Evolutionary conservation across 2,329 filamentous ascomycete species (phyloP), one percentile per base, ranked within the genome.

Genomic region (Talaromyces pinophilus): DNA sequence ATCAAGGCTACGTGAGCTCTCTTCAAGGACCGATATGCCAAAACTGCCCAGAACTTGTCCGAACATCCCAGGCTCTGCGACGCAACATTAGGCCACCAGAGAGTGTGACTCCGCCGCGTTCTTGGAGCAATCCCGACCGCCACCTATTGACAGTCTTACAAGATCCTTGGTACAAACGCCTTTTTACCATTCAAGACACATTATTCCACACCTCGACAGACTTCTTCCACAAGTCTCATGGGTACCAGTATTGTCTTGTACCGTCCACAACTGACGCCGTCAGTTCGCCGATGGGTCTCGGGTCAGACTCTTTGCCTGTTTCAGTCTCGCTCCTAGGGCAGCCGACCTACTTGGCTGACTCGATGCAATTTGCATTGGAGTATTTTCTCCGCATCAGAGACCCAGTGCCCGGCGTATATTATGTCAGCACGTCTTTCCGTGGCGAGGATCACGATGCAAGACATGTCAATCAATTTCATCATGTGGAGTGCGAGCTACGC

Each of bases 401-500:
- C 15, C 5, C 15, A 17, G 38, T 42, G 38, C 38, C 38, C 13
- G 38, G 38, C 5, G 38, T 42, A 5, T 42, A 42, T 5, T 42
- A 17, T 42, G 25, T 61, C 40, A 38, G 28, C 38, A 33, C 57
- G 57, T 44, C 57, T 46, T 61, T 40, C 57, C 33, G 57, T 13
- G 57, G 57, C 15, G 57, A 61, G 38, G 35, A 61, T 30, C 35
- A 30, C 11, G 57, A 61, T 22, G 30, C 57, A n/a, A 61, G 30
- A 25, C 57, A 61, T 61, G 28, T 61, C 33, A 61, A 61, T 38
- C 57, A 61, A 40, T 61, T 61, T 25, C 22, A 28, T 38, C 57
- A 61, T 61, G 33, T 61, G 25, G 57, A 61, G 40, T 61, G 57
- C 40, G 57, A 61, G 17, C 13, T 61, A 17, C 57, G 33, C 28